Evolutionary conservation across 2,329 filamentous ascomycete genomes (phyloP).

Genomic region (Nemania sp.): DNA sequence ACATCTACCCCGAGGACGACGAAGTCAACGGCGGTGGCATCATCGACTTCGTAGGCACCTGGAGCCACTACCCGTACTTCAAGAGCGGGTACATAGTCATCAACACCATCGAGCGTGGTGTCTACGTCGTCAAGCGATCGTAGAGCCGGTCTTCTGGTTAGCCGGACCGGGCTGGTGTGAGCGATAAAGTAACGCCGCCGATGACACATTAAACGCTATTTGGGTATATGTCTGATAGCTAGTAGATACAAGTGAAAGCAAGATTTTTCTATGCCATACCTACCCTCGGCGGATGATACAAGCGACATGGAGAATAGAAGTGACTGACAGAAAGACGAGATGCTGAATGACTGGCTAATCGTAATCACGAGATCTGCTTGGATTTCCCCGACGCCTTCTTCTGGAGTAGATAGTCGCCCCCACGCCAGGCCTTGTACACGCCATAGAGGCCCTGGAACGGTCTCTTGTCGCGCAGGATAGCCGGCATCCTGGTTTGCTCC

Average conservation of each 20-base stretch:
- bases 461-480: conserved; percentile 43
- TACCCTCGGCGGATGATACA: neutral
- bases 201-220: conserved; percentile 6
- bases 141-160: conserved; percentile 5
- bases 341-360: neutral
- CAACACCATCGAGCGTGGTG: conserved; percentile 53
- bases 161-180: neutral
- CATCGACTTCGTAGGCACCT: conserved; percentile 45
- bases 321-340: neutral
- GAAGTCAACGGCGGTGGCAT: conserved; percentile 41
- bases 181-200: conserved; percentile 6
- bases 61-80: conserved; percentile 51
- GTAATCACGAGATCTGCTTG: neutral
- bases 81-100: conserved; percentile 49
- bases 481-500: conserved; percentile 42
- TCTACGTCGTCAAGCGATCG: conserved; percentile 48
- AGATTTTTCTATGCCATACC: neutral
- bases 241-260: conserved; percentile 11
- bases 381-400: conserved; percentile 28
- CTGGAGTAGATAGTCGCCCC: conserved; percentile 53
- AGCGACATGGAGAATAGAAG: neutral
- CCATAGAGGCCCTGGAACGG: conserved; percentile 53
- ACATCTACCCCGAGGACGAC: conserved; percentile 53
- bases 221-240: conserved; percentile 20
- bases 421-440: conserved; percentile 50